phyloP scores from a whole-genome alignment of 2,329 filamentous ascomycete genomes.

The Fusarium temperatum region DNA sequence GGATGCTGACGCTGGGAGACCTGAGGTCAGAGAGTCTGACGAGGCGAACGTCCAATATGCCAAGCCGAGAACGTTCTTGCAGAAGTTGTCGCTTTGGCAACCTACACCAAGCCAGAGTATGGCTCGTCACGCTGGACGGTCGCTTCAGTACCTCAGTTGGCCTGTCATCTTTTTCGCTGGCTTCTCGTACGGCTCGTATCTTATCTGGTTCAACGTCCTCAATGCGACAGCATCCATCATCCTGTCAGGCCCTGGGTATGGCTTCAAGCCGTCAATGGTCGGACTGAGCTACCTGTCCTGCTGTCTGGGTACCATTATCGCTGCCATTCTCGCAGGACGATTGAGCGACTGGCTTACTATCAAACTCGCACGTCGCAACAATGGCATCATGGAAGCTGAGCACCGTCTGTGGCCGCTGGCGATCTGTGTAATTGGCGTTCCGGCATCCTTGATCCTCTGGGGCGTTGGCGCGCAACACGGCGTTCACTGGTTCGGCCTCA shows the following conservation, averaged over 20 bases:
- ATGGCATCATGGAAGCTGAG: conserved; percentile 53
- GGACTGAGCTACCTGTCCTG: conserved; percentile 52
- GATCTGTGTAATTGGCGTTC: conserved; percentile 43
- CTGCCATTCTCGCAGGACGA: conserved; percentile 44
- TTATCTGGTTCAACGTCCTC: conserved; percentile 56
- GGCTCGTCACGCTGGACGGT: conserved; percentile 50
- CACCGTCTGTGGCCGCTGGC: conserved; percentile 53
- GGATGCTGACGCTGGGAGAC: neutral
- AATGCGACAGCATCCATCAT: conserved; percentile 55
- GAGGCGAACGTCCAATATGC: neutral
- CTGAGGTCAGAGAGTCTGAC: conserved; percentile 12
- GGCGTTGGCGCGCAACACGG: conserved; percentile 48
- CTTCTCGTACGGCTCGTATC: conserved; percentile 54
- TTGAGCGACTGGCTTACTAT: conserved; percentile 52
- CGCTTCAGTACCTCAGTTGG: conserved; percentile 50
- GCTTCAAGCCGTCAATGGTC: conserved; percentile 51
- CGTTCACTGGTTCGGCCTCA: conserved; percentile 54
- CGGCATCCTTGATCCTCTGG: conserved; percentile 45
- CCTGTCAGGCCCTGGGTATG: conserved; percentile 49
- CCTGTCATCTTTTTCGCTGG: conserved; percentile 55
- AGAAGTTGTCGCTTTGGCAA: conserved; percentile 54
- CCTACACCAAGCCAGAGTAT: conserved; percentile 47
- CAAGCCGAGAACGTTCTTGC: conserved; percentile 49
- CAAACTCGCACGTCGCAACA: conserved; percentile 50
- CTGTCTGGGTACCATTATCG: conserved; percentile 46